Percentiles rank a stretch among this genome's conserved stretches.
Conservation (phyloP, 2,329 filamentous ascomycete species). For the Moelleriella libera region DNA sequence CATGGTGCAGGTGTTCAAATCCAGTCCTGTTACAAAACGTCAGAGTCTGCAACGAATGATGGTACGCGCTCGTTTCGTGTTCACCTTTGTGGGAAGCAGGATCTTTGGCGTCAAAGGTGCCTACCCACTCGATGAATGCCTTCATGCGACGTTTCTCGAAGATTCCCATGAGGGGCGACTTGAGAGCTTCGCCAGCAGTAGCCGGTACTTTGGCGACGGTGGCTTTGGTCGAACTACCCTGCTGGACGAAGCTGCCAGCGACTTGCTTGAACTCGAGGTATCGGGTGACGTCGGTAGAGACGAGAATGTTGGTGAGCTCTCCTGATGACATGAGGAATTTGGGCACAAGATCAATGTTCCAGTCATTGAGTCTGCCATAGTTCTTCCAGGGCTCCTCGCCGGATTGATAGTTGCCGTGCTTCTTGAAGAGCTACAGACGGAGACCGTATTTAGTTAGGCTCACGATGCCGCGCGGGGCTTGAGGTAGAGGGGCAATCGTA, state of each 20-base stretch:
- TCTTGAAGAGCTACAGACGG: constrained; percentile 70
- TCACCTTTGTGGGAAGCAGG: constrained; percentile 78
- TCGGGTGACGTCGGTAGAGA: constrained; percentile 82
- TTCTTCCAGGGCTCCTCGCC: constrained; percentile 95
- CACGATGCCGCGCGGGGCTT: too few species aligned
- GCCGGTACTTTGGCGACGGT: constrained; percentile 96
- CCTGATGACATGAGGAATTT: constrained; percentile 98
- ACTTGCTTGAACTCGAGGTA: constrained; percentile 92
- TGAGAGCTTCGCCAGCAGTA: constrained; percentile 77
- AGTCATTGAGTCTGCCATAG: constrained; percentile 92
- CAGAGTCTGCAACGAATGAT: too few species aligned
- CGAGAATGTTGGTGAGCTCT: constrained; percentile 95
- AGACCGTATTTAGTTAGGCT: not conserved
- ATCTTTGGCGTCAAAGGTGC: constrained; percentile 70
- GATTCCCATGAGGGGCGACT: constrained; percentile 88
- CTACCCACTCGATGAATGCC: constrained; percentile 93
- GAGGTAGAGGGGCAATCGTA: constrained; percentile 25
- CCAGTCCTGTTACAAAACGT: constrained; percentile 45
- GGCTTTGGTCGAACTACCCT: constrained; percentile 66
- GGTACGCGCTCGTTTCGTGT: too few species aligned
- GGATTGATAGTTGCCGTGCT: constrained; percentile 68
- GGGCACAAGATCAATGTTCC: constrained; percentile 97
- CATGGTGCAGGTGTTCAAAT: constrained; percentile 71
- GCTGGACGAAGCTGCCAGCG: constrained; percentile 91
- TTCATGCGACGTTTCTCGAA: constrained; percentile 97